Conservation (phyloP, 495 filamentous ascomycete species). For the Amphirosellinia nigrospora region DNA sequence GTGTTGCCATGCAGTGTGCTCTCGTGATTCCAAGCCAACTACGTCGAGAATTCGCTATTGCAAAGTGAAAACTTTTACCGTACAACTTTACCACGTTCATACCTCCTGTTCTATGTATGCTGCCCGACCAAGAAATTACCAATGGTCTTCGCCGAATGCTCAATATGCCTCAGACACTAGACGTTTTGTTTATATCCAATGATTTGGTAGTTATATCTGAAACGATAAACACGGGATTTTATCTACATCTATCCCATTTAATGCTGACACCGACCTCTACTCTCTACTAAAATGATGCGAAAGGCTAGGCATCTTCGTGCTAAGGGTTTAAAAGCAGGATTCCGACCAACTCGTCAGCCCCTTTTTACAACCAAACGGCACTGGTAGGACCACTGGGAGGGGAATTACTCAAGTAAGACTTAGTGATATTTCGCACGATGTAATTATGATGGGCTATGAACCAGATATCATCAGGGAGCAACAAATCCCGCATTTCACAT, state of each 20-base stretch:
- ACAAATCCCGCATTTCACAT: conserved; percentile 41
- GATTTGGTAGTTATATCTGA: not conserved
- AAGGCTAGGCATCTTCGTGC: not conserved
- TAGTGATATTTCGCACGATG: conserved; percentile 4
- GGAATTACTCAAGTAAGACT: not conserved
- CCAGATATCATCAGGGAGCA: conserved; percentile 55
- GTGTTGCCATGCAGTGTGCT: conserved; percentile 6
- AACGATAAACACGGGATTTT: not conserved
- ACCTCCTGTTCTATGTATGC: not conserved
- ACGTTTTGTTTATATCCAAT: conserved; percentile 6
- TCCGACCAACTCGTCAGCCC: not conserved
- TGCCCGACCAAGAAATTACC: conserved; percentile 11
- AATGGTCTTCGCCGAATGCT: not conserved
- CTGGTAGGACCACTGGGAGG: not conserved
- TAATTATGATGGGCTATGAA: conserved; percentile 16
- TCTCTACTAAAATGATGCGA: not conserved
- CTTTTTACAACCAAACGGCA: not conserved
- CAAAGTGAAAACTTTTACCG: not conserved
- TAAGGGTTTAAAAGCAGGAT: not conserved
- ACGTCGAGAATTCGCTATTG: not conserved
- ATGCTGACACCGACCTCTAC: conserved; percentile 1
- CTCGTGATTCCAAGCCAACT: conserved; percentile 1
- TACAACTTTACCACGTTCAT: conserved; percentile 14
- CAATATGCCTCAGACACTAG: not conserved
- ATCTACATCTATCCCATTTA: conserved; percentile 9